A percentile compares a stretch with the other conserved stretches of the same genome.
These are phyloP conservation scores for Cucumis melo DNA, from an alignment of 306 rosid species.

Conservation along the genomic window DNA sequence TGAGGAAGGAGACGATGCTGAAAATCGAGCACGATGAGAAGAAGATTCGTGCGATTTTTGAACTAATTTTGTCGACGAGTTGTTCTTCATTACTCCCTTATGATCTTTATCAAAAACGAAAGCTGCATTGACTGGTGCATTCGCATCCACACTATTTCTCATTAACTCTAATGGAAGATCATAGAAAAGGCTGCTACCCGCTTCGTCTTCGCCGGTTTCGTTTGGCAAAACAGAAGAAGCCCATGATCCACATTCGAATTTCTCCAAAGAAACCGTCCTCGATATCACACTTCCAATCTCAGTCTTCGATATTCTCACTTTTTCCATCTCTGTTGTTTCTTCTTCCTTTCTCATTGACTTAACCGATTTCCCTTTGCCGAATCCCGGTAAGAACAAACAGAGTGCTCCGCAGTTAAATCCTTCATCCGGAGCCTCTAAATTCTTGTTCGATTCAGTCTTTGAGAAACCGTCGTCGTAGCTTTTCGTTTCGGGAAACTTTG, in stretches of 20 bases:
- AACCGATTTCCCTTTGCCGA: conserved; percentile 39
- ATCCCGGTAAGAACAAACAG: conserved; percentile 60
- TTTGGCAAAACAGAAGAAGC: conserved; percentile 43
- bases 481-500: conserved; percentile 15
- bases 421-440: conserved; percentile 10
- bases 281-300: conserved; percentile 24
- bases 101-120: conserved; percentile 36
- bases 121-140: conserved; percentile 37
- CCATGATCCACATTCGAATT: conserved; percentile 94
- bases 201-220: conserved; percentile 37
- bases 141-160: conserved; percentile 26
- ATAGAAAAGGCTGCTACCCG: conserved; percentile 32
- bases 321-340: neutral
- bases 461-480: conserved; percentile 16
- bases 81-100: conserved; percentile 48
- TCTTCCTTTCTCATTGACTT: conserved; percentile 26
- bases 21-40: conserved; percentile 52
- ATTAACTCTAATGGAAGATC: conserved; percentile 76
- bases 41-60: conserved; percentile 42
- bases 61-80: conserved; percentile 23
- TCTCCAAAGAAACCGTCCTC: conserved; percentile 65
- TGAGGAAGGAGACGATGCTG: conserved; percentile 35
- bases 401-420: conserved; percentile 59
- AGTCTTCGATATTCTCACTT: neutral
- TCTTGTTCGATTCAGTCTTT: conserved; percentile 20